A percentile compares a stretch with the other conserved stretches of the same genome.
Evolutionary conservation across 1,139 yeast genomes (phyloP).

Genomic region (Saccharomycopsis crataegensis): DNA sequence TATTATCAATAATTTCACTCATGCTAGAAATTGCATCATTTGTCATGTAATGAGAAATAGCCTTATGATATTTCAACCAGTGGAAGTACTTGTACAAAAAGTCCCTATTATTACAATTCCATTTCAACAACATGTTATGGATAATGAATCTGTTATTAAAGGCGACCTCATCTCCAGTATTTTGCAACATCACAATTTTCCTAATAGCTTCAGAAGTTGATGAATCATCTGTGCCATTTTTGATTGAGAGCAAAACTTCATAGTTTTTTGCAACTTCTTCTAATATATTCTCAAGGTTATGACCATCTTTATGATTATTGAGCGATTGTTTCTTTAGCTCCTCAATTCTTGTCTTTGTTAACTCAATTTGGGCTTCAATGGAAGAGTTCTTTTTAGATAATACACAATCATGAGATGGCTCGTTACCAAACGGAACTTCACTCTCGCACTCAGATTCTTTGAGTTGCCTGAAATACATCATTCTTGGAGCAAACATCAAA

Average conservation of each 20-base stretch:
- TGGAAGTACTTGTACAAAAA: slow-evolving; percentile 56
- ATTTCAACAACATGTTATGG: slow-evolving; percentile 68
- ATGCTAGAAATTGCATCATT: slow-evolving; percentile 15
- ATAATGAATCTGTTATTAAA: slow-evolving; percentile 75
- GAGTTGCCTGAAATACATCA: slow-evolving; percentile 61
- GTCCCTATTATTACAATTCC: slow-evolving; percentile 68
- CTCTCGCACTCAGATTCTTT: not conserved
- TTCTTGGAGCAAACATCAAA: slow-evolving; percentile 65
- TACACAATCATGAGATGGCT: slow-evolving; percentile 58
- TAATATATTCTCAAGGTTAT: slow-evolving; percentile 25
- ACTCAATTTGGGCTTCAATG: slow-evolving; percentile 19
- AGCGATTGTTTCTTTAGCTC: slow-evolving; percentile 23
- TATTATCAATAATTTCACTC: slow-evolving; percentile 8
- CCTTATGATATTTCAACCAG: slow-evolving; percentile 37
- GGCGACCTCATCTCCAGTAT: slow-evolving; percentile 17
- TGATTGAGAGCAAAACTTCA: slow-evolving; percentile 32
- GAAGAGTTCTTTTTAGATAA: slow-evolving; percentile 32
- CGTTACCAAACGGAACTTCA: slow-evolving; percentile 33
- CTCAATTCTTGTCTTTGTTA: slow-evolving; percentile 25
- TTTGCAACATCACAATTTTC: slow-evolving; percentile 9
- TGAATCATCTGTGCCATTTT: slow-evolving; percentile 30
- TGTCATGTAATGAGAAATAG: slow-evolving; percentile 11
- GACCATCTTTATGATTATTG: slow-evolving; percentile 5
- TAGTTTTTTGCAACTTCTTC: slow-evolving; percentile 42
- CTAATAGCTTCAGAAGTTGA: not conserved